Conservation (phyloP, 2,329 filamentous ascomycete species). For the Colletotrichum truncatum region DNA sequence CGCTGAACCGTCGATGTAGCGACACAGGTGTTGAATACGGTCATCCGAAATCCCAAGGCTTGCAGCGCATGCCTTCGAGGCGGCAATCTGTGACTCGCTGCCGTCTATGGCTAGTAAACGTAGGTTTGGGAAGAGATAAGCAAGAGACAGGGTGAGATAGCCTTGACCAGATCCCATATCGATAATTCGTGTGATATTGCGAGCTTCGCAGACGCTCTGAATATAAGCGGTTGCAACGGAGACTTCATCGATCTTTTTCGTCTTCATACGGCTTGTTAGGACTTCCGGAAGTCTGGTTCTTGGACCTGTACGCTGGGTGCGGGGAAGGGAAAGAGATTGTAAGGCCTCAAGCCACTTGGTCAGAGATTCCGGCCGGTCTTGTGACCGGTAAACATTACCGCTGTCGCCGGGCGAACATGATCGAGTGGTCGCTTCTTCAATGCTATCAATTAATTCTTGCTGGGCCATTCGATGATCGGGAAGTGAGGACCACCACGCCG, state of each 20-base stretch:
- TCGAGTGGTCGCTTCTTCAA: constrained; percentile 26
- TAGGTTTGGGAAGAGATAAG: constrained; percentile 38
- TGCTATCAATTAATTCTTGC: constrained; percentile 39
- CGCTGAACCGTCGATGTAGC: constrained; percentile 39
- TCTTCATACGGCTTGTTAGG: constrained; percentile 38
- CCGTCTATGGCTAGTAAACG: constrained; percentile 42
- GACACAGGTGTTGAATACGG: constrained; percentile 36
- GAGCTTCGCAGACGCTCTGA: constrained; percentile 33
- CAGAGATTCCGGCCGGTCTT: background rate
- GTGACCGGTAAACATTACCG: background rate
- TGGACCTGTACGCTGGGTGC: constrained; percentile 32
- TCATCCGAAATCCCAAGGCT: constrained; percentile 34
- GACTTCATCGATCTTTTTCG: constrained; percentile 42
- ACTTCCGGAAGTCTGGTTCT: constrained; percentile 32
- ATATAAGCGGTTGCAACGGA: constrained; percentile 39
- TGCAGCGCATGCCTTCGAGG: constrained; percentile 35
- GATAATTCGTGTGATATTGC: constrained; percentile 37
- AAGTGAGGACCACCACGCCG: constrained; percentile 38
- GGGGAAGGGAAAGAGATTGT: constrained; percentile 21
- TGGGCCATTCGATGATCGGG: constrained; percentile 41
- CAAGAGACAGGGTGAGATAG: constrained; percentile 40
- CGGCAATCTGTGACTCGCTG: constrained; percentile 40
- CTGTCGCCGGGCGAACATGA: too few species aligned
- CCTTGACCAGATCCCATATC: constrained; percentile 36
- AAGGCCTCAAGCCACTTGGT: background rate